Evolutionary conservation across 2,329 filamentous ascomycete species (phyloP).

Genomic region (Diplodia seriata): DNA sequence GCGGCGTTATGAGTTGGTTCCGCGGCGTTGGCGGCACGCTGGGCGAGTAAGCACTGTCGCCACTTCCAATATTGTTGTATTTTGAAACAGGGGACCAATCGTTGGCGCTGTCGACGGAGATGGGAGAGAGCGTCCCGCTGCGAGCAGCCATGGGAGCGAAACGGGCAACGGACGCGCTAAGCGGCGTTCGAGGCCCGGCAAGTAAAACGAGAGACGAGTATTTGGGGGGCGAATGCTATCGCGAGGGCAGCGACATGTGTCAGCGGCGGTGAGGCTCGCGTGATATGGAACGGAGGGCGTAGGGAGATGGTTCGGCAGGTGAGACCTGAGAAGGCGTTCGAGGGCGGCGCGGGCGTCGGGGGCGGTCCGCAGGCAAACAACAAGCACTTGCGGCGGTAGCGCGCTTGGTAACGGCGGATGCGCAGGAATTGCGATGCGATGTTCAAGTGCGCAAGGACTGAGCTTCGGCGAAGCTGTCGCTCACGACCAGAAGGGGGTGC

Average conservation of each 20-base stretch:
- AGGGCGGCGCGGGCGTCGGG: not conserved
- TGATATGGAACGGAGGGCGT: conserved; percentile 13
- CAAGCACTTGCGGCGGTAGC: conserved; percentile 10
- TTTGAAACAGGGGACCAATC: conserved; percentile 51
- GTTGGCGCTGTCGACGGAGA: conserved; percentile 48
- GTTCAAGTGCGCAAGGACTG: conserved; percentile 15
- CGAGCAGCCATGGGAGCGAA: conserved; percentile 44
- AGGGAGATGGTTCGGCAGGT: conserved; percentile 8
- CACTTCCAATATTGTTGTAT: conserved; percentile 45
- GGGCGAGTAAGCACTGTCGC: conserved; percentile 49
- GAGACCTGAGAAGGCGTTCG: conserved; percentile 21
- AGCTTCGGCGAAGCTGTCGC: conserved; percentile 17
- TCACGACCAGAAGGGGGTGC: conserved; percentile 6
- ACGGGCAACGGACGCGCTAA: conserved; percentile 17
- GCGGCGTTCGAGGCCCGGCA: conserved; percentile 12
- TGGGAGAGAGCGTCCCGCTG: conserved; percentile 50
- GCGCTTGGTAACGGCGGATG: conserved; percentile 17
- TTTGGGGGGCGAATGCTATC: conserved; percentile 6
- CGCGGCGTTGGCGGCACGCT: conserved; percentile 42
- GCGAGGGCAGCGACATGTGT: conserved; percentile 25
- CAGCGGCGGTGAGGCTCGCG: conserved; percentile 9
- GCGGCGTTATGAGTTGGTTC: conserved; percentile 44
- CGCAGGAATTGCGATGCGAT: conserved; percentile 9
- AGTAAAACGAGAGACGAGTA: not conserved
- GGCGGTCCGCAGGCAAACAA: conserved; percentile 16